Conservation (phyloP, 306 rosid genomes). For the Cucumis hystrix region DNA sequence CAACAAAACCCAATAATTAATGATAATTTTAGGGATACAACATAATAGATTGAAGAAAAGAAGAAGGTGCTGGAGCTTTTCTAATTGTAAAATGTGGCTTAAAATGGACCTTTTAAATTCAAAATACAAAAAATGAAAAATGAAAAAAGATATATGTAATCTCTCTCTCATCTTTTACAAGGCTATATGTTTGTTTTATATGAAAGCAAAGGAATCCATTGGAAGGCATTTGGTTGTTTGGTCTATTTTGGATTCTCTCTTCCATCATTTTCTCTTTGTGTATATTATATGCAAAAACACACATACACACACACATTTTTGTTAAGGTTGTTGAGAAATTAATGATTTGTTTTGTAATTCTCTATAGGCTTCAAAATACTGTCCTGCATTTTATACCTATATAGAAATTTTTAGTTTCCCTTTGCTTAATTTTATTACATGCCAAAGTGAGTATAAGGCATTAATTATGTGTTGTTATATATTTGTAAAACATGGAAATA, state of each 20-base stretch:
- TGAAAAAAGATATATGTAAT: not conserved
- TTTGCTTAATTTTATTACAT: no score
- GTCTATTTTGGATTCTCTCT: constrained; percentile 7
- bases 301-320: not conserved
- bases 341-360: not conserved
- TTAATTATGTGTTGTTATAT: no score
- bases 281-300: not conserved
- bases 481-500: no score
- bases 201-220: not conserved
- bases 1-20: not conserved
- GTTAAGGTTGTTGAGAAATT: not conserved
- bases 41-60: not conserved
- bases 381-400: no score
- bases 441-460: no score
- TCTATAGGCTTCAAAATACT: not conserved
- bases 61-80: not conserved
- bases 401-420: no score
- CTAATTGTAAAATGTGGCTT: not conserved
- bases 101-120: not conserved
- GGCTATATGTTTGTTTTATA: not conserved
- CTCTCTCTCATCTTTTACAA: not conserved
- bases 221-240: not conserved
- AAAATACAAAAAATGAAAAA: not conserved
- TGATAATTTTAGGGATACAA: not conserved
- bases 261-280: not conserved